Conservation (phyloP, 306 rosid genomes). For the Oemleria cerasiformis region DNA sequence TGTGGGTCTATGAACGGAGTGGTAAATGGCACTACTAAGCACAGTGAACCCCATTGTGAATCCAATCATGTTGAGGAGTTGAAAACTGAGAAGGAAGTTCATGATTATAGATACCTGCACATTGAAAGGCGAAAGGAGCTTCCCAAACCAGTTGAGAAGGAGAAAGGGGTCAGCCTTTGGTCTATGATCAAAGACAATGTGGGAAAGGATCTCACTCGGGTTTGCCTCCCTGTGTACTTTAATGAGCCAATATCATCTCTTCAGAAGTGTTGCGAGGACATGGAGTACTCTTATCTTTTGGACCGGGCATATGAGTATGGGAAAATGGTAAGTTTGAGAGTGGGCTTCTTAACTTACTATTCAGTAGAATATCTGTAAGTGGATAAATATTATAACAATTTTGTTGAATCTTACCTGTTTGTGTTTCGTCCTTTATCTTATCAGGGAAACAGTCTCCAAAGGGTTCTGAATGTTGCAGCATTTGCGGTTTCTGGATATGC, state of each 20-base stretch:
- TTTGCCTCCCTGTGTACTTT: slow-evolving; percentile 98
- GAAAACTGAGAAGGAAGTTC: slow-evolving; percentile 31
- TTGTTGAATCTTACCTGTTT: slow-evolving; percentile 17
- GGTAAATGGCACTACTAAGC: slow-evolving; percentile 33
- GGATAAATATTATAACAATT: not conserved
- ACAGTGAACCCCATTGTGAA: slow-evolving; percentile 33
- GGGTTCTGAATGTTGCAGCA: slow-evolving; percentile 86
- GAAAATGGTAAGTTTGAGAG: slow-evolving; percentile 56
- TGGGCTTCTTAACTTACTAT: slow-evolving; percentile 8
- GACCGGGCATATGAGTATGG: slow-evolving; percentile 86
- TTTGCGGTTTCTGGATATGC: slow-evolving; percentile 98
- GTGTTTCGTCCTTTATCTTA: slow-evolving; percentile 19
- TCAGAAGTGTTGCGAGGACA: slow-evolving; percentile 93
- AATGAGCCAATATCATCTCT: slow-evolving; percentile 98
- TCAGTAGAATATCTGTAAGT: not conserved
- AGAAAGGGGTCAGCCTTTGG: slow-evolving; percentile 97
- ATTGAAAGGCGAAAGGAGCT: slow-evolving; percentile 75
- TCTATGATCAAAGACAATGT: slow-evolving; percentile 96
- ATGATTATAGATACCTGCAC: slow-evolving; percentile 37
- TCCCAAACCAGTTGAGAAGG: slow-evolving; percentile 92
- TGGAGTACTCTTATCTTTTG: slow-evolving; percentile 87
- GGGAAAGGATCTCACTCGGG: slow-evolving; percentile 93
- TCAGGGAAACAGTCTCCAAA: slow-evolving; percentile 87
- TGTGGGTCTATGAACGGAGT: slow-evolving; percentile 40
- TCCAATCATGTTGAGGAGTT: slow-evolving; percentile 39